Percentiles rank a stretch among this genome's conserved stretches.
These are phyloP conservation scores for Nyssa sinensis DNA, from an alignment of 148 eudicot genomes.

Conservation along the genomic window DNA sequence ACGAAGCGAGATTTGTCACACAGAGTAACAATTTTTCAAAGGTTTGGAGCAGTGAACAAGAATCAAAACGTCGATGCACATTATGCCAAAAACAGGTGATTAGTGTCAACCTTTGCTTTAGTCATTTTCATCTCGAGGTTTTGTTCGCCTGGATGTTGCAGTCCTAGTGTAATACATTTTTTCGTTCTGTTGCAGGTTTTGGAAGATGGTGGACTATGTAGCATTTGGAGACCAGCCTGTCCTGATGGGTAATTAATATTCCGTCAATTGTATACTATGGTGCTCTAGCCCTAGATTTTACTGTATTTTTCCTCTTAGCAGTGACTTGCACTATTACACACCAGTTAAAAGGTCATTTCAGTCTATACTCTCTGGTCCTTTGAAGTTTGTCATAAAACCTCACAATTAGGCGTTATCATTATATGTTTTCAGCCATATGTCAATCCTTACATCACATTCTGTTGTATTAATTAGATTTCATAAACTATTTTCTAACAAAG, in stretches of 20 bases:
- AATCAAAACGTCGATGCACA: slow-evolving; percentile 60
- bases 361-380: neutral
- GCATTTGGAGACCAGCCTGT: slow-evolving; percentile 94
- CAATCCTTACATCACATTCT: slow-evolving; percentile 3
- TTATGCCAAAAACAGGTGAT: slow-evolving; percentile 82
- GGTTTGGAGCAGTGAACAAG: slow-evolving; percentile 93
- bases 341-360: neutral
- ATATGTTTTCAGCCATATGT: neutral
- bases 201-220: slow-evolving; percentile 55
- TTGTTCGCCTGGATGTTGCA: slow-evolving; percentile 4
- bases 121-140: slow-evolving; percentile 10
- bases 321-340: neutral
- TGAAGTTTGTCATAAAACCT: neutral
- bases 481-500: neutral
- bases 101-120: slow-evolving; percentile 3
- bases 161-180: slow-evolving; percentile 2
- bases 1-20: slow-evolving; percentile 53
- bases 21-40: slow-evolving; percentile 66
- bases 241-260: slow-evolving; percentile 70
- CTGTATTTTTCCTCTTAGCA: neutral
- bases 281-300: neutral
- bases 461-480: neutral
- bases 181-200: slow-evolving; percentile 40
- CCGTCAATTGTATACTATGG: neutral
- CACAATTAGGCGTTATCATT: neutral